Evolutionary conservation across 108 stramenopile species (phyloP).

Genomic region (Thalassiosira profunda): DNA sequence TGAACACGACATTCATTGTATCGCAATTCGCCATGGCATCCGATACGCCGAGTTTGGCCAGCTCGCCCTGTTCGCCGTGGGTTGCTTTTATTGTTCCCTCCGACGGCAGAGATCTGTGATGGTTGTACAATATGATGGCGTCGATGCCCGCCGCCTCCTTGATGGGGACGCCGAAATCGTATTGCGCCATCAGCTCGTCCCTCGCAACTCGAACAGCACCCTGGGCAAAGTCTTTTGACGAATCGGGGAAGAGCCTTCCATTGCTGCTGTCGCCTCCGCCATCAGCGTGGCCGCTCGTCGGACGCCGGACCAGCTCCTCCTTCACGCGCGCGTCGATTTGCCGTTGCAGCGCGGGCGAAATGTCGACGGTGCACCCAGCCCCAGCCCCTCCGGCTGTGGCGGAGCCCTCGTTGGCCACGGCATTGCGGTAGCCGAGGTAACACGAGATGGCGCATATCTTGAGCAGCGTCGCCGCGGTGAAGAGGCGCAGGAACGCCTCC

Average conservation of each 20-base stretch:
- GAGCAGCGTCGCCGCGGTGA: too few relatives aligned
- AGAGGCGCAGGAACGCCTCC: too few relatives aligned
- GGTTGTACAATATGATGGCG: conserved; percentile 58
- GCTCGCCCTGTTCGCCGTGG: neutral
- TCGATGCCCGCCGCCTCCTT: conserved; percentile 21
- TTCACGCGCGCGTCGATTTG: neutral
- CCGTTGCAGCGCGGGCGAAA: neutral
- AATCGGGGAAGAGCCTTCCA: conserved; percentile 25
- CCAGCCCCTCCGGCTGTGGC: neutral
- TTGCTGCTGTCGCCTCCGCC: too few relatives aligned
- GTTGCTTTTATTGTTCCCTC: neutral
- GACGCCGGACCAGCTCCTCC: neutral
- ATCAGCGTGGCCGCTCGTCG: too few relatives aligned
- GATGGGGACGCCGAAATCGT: conserved; percentile 48
- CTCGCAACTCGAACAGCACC: conserved; percentile 25
- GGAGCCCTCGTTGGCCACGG: neutral
- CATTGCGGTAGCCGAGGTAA: conserved; percentile 5
- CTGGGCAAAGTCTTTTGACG: conserved; percentile 15
- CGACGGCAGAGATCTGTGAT: conserved; percentile 24
- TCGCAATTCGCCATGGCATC: conserved; percentile 64
- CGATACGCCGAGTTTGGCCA: neutral
- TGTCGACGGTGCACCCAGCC: neutral
- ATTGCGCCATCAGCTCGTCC: conserved; percentile 28
- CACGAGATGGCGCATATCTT: conserved; percentile 1
- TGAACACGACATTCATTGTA: conserved; percentile 55